A percentile compares a stretch with the other conserved stretches of the same genome.
Conservation (phyloP, 192 early-diverging fungal species). For the Gorgonomyces haynaldii region DNA sequence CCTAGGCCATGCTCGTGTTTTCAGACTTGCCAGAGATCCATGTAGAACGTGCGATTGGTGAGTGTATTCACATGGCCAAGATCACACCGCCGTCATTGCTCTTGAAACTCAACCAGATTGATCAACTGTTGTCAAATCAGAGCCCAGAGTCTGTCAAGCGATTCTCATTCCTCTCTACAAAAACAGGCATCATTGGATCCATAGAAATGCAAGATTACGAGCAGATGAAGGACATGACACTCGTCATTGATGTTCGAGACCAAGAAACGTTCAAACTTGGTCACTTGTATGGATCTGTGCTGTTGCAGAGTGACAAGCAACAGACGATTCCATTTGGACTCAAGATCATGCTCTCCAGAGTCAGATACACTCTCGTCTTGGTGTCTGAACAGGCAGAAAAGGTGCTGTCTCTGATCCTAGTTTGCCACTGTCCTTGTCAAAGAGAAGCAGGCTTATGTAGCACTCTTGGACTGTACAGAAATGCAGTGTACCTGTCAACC, state of each 20-base stretch:
- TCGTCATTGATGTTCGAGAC: background rate
- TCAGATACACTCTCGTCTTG: no score
- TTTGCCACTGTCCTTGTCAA: no score
- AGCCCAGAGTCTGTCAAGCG: background rate
- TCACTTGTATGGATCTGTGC: background rate
- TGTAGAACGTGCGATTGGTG: constrained; percentile 55
- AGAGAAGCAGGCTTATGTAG: no score
- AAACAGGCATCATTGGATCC: background rate
- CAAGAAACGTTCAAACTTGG: background rate
- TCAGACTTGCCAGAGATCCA: constrained; percentile 56
- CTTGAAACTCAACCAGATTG: constrained; percentile 2
- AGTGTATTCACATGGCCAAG: constrained; percentile 49
- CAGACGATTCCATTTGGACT: no score
- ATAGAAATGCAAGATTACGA: background rate
- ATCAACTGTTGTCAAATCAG: background rate
- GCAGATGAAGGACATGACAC: background rate
- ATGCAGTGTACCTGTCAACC: no score
- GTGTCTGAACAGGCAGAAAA: no score
- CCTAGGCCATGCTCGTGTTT: constrained; percentile 25
- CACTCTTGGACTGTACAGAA: no score
- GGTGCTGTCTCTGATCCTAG: no score
- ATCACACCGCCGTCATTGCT: constrained; percentile 56
- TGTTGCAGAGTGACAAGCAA: no score
- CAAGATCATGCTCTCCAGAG: no score
- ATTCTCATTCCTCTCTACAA: constrained; percentile 3